Percentiles rank a stretch among this genome's conserved stretches.
Conservation (phyloP, 1,284 basidiomycete species). For the Malassezia sp. region DNA sequence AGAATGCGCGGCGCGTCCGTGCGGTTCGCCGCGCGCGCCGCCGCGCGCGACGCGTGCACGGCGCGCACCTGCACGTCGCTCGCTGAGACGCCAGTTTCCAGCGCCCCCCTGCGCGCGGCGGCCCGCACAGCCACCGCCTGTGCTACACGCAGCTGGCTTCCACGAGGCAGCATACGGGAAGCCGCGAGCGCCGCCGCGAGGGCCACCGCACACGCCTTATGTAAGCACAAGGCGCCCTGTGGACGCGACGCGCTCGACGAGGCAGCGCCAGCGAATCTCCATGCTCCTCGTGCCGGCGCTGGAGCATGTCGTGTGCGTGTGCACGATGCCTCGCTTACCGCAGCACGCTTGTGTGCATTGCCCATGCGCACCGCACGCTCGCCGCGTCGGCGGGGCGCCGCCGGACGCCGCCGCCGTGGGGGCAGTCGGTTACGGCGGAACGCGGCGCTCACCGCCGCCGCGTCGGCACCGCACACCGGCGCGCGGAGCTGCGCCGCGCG, state of each 20-base stretch:
- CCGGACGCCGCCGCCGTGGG: conserved; percentile 1
- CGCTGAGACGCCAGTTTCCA: too few species aligned
- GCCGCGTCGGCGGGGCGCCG: neutral
- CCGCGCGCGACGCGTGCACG: neutral
- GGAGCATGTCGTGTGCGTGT: conserved; percentile 6
- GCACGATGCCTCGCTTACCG: neutral
- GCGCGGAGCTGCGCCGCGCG: neutral
- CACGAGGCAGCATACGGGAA: too few species aligned
- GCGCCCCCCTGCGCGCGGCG: too few species aligned
- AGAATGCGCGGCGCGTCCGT: conserved; percentile 17
- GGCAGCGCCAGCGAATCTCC: neutral
- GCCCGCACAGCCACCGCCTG: too few species aligned
- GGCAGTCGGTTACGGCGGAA: neutral
- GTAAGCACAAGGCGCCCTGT: too few species aligned
- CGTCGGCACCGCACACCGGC: conserved; percentile 6
- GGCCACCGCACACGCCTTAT: too few species aligned
- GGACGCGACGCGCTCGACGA: neutral
- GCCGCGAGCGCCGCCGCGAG: too few species aligned
- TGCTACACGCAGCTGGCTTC: too few species aligned
- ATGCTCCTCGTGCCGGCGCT: conserved; percentile 6
- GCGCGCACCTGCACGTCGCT: neutral
- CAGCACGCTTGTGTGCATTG: neutral
- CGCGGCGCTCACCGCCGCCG: too few species aligned
- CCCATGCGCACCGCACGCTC: conserved; percentile 8
- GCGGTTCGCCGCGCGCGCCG: neutral